Percentiles rank a stretch among this genome's conserved stretches.
phyloP scores from a whole-genome alignment of 225 moss, liverwort and hornwort genomes.

The Bryum argenteum region DNA sequence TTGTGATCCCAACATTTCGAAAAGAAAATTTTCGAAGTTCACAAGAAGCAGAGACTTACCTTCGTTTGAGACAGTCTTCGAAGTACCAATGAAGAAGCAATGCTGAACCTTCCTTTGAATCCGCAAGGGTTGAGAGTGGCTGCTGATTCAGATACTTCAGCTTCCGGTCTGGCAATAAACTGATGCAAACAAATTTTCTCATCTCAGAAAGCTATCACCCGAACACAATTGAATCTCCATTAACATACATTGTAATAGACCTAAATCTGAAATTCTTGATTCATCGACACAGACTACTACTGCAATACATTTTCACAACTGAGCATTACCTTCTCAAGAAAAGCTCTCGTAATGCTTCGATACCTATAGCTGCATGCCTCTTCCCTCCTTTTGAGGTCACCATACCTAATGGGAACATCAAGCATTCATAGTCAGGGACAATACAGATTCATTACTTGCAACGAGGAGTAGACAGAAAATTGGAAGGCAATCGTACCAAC shows the following conservation, averaged over 20 bases:
- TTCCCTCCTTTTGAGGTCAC: constrained; percentile 96
- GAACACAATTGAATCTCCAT: neutral
- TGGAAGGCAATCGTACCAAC: constrained; percentile 60
- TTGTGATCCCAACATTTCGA: neutral
- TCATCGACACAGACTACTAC: constrained; percentile 11
- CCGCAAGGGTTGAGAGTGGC: constrained; percentile 67
- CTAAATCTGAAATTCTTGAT: neutral
- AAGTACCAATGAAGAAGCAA: constrained; percentile 89
- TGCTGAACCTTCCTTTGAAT: constrained; percentile 71
- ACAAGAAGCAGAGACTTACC: constrained; percentile 44
- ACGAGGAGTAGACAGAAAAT: neutral
- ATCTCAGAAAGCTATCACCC: neutral
- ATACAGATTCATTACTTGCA: constrained; percentile 20
- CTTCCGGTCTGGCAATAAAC: constrained; percentile 93
- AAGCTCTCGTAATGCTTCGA: constrained; percentile 92
- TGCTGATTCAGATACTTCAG: constrained; percentile 94
- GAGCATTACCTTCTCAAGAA: constrained; percentile 63
- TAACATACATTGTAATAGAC: neutral
- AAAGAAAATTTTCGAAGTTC: neutral
- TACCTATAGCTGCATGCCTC: constrained; percentile 94
- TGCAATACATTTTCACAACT: neutral
- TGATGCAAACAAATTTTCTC: constrained; percentile 34
- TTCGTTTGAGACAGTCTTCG: constrained; percentile 91
- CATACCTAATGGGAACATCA: constrained; percentile 60
- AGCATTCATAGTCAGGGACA: neutral